Evolutionary conservation across 176 grass and related monocot species (phyloP).

Genomic region (Triticum aestivum): IWGSC_CS_RefSeq_v2.1 NC_057796.1:366310625-366311124

Average conservation of each 20-base stretch:
- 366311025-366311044: constrained; percentile 41
- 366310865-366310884: constrained; percentile 21
- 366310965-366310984: background rate
- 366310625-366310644: constrained; percentile 55
- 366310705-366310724: constrained; percentile 44
- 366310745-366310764: constrained; percentile 45
- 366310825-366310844: background rate
- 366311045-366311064: background rate
- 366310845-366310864: background rate
- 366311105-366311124: background rate
- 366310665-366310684: constrained; percentile 63
- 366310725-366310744: background rate
- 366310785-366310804: background rate
- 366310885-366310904: background rate
- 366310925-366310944: constrained; percentile 20
- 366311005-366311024: background rate
- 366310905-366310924: constrained; percentile 41
- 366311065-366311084: constrained; percentile 4
- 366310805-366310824: background rate
- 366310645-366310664: constrained; percentile 54
- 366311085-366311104: background rate
- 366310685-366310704: constrained; percentile 36
- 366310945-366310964: constrained; percentile 21
- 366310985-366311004: background rate
- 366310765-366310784: constrained; percentile 25